Evolutionary conservation across 1,284 basidiomycete genomes (phyloP).

Genomic region (Rhodotorula sp.): DNA sequence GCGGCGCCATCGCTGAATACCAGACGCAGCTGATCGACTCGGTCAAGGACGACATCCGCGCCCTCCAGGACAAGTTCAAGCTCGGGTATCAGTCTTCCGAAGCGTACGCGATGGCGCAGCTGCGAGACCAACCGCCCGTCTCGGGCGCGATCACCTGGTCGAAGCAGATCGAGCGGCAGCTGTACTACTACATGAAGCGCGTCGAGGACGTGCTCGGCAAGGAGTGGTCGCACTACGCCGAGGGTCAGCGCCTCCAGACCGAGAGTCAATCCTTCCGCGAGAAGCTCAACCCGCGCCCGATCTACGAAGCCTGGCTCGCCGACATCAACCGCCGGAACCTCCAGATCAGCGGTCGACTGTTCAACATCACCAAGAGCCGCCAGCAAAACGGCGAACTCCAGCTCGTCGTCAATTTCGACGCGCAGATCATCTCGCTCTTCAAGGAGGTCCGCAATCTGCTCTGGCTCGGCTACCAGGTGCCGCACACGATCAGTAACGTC

Average conservation of each 20-base stretch:
- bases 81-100: slow-evolving; percentile 22
- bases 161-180: slow-evolving; percentile 92
- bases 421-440: slow-evolving; percentile 95
- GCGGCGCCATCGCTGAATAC: slow-evolving; percentile 96
- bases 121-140: slow-evolving; percentile 95
- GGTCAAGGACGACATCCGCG: slow-evolving; percentile 96
- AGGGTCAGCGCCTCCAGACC: slow-evolving; percentile 92
- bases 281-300: slow-evolving; percentile 89
- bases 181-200: slow-evolving; percentile 97
- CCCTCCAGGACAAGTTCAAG: slow-evolving; percentile 77
- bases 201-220: slow-evolving; percentile 98
- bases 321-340: slow-evolving; percentile 91
- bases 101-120: slow-evolving; percentile 85
- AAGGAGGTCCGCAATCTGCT: slow-evolving; percentile 95
- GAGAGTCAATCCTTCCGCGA: slow-evolving; percentile 89
- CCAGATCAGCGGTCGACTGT: slow-evolving; percentile 90
- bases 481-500: slow-evolving; percentile 89
- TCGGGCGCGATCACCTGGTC: slow-evolving; percentile 99
- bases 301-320: slow-evolving; percentile 93
- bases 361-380: slow-evolving; percentile 83
- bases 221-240: slow-evolving; percentile 98
- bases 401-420: slow-evolving; percentile 93
- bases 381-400: slow-evolving; percentile 61
- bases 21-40: slow-evolving; percentile 96
- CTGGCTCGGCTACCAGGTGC: slow-evolving; percentile 93